Evolutionary conservation across 108 stramenopile genomes (phyloP).

Genomic region (Parietichytrium sp.): DNA sequence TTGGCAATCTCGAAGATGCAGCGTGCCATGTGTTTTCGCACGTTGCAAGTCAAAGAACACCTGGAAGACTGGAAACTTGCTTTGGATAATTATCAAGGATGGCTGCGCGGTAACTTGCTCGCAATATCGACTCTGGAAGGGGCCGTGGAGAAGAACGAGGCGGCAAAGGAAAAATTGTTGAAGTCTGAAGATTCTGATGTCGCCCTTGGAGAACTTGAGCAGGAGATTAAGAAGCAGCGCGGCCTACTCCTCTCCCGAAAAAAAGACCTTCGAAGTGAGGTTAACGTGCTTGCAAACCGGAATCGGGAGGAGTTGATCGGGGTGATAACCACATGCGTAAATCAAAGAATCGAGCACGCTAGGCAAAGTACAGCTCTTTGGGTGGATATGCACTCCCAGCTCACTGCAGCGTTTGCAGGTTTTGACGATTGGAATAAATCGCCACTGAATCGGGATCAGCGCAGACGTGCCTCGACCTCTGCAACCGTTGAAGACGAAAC

Average conservation of each 20-base stretch:
- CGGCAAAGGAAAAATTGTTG: too few relatives aligned
- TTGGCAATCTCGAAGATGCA: not conserved
- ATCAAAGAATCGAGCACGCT: constrained; percentile 23
- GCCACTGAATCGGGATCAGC: too few relatives aligned
- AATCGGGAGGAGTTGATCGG: not conserved
- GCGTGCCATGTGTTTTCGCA: not conserved
- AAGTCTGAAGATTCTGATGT: too few relatives aligned
- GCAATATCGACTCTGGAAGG: too few relatives aligned
- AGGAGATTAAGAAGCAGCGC: not conserved
- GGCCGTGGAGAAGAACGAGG: too few relatives aligned
- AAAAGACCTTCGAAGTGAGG: not conserved
- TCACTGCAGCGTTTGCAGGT: not conserved
- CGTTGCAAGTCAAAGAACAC: not conserved
- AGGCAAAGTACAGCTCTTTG: constrained; percentile 2
- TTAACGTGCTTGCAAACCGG: not conserved
- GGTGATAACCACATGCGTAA: not conserved
- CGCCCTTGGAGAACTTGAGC: not conserved
- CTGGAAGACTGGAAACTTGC: constrained; percentile 1
- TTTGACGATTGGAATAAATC: too few relatives aligned
- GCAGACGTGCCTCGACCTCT: too few relatives aligned
- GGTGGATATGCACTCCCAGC: not conserved
- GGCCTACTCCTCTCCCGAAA: too few relatives aligned
- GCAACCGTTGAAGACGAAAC: too few relatives aligned
- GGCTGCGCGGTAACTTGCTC: too few relatives aligned
- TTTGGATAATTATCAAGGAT: not conserved